These are phyloP conservation scores for Pichia cephalocereana DNA, from an alignment of 805 yeast species.

Conservation along the genomic window DNA sequence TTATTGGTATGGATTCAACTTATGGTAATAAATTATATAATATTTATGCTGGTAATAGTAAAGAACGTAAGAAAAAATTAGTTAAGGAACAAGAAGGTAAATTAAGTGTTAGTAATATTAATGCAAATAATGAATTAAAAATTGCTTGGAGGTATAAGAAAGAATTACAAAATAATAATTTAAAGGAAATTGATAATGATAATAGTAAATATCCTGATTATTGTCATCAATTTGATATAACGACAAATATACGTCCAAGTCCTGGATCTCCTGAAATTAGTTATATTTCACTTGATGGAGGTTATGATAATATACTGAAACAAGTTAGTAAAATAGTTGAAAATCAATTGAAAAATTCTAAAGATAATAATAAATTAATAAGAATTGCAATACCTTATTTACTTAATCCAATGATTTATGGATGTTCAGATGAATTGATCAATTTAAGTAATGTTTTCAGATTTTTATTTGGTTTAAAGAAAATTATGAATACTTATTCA, in stretches of 20 bases:
- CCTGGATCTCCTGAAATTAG: slow-evolving; percentile 55
- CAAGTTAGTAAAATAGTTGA: slow-evolving; percentile 36
- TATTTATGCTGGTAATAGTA: slow-evolving; percentile 56
- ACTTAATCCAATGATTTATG: slow-evolving; percentile 68
- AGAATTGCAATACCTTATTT: slow-evolving; percentile 70
- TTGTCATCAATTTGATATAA: slow-evolving; percentile 65
- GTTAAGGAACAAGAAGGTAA: slow-evolving; percentile 50
- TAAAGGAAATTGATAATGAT: slow-evolving; percentile 12
- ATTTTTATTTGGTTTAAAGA: slow-evolving; percentile 50
- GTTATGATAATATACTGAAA: slow-evolving; percentile 21
- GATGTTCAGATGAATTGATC: slow-evolving; percentile 27
- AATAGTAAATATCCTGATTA: slow-evolving; percentile 40
- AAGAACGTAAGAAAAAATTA: slow-evolving; percentile 53
- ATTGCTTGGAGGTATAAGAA: slow-evolving; percentile 84
- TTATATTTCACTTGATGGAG: slow-evolving; percentile 34
- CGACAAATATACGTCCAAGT: slow-evolving; percentile 58
- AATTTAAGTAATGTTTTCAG: slow-evolving; percentile 42
- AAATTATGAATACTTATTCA: slow-evolving; percentile 39
- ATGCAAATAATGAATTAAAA: slow-evolving; percentile 45
- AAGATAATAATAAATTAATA: slow-evolving; percentile 27
- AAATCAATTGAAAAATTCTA: slow-evolving; percentile 24
- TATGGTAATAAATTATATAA: slow-evolving; percentile 77
- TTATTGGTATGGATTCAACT: slow-evolving; percentile 44
- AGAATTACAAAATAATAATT: slow-evolving; percentile 6
- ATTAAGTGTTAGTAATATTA: slow-evolving; percentile 60